Evolutionary conservation across 2,329 filamentous ascomycete genomes (phyloP), one percentile per base, ranked within the genome.

Genomic region (Thelonectria olida): DNA sequence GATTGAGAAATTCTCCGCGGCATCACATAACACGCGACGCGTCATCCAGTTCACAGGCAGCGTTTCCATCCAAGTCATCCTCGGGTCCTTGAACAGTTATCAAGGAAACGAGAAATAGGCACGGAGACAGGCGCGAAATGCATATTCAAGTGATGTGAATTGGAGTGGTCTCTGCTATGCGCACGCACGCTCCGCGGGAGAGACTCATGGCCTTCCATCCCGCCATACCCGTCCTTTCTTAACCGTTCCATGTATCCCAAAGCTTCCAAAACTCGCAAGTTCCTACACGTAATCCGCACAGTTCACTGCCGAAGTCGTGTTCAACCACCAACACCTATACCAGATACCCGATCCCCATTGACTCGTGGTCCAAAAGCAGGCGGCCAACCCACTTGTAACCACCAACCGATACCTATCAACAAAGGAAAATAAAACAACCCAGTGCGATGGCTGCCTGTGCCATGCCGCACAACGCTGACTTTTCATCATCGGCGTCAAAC

Each of bases 321-420:
- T 42, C 38, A 41, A 36, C 42, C 47, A 54, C 54, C 39, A 42
- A 42, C 48, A 55, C 42, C 53, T 22, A 67, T 61, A 58, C 45
- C 58, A 62, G 47, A 63, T 56, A 50, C 54, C 39, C 48, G 44
- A 55, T 56, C 55, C 12, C 66, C 58, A 52, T 60, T 58, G 48
- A 25, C 44, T 27, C 25, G 20, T 53, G 53, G 39, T 41, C n/a
- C n/a, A n/a, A n/a, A n/a, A n/a, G 58, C 36, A 48, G 58, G 51
- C 50, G 59, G 64, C 47, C 63, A 62, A 59, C 69, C 63, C 66
- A 49, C 54, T 57, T 54, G 56, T 58, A 58, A 63, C 67, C 62
- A 52, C 47, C 62, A 49, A 39, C 58, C 51, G 39, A 61, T 53
- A n/a, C n/a, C n/a, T n/a, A 12, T 58, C n/a, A 20, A 64, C 60